Evolutionary conservation across 192 early-diverging fungal species (phyloP).

Genomic region (Backusella tuberculispora): DNA sequence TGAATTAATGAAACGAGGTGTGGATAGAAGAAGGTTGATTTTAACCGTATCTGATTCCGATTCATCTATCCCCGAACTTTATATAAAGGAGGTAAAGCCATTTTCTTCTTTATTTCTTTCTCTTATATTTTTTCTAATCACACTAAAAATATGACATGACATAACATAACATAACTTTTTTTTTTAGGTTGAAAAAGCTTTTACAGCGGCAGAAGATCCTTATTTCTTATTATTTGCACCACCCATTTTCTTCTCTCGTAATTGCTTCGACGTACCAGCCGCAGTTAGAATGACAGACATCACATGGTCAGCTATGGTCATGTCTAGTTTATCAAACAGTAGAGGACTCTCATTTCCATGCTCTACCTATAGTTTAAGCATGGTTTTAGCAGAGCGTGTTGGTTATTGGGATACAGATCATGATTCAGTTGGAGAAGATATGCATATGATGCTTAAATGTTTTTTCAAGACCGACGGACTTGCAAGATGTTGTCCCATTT

Average conservation of each 20-base stretch:
- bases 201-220: constrained; percentile 49
- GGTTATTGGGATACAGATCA: constrained; percentile 79
- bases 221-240: constrained; percentile 47
- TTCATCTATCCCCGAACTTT: constrained; percentile 73
- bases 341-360: constrained; percentile 71
- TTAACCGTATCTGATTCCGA: constrained; percentile 78
- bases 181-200: constrained; percentile 44
- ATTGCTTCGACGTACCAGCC: constrained; percentile 70
- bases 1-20: constrained; percentile 35
- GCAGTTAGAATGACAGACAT: constrained; percentile 74
- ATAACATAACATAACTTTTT: constrained; percentile 6
- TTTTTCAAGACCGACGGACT: constrained; percentile 73
- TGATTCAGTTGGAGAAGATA: constrained; percentile 82
- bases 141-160: too few relatives aligned
- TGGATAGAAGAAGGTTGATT: constrained; percentile 60
- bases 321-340: constrained; percentile 69
- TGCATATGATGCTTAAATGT: constrained; percentile 85
- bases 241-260: constrained; percentile 60
- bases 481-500: constrained; percentile 70
- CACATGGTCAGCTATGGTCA: constrained; percentile 76
- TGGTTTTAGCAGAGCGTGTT: constrained; percentile 71
- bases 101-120: background rate
- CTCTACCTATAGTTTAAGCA: constrained; percentile 74
- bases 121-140: background rate
- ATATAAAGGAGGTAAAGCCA: constrained; percentile 51